Percentiles rank a stretch among this genome's conserved stretches.
These are phyloP conservation scores for Passalora sequoiae DNA, from an alignment of 2,329 filamentous ascomycete genomes.

Conservation along the genomic window DNA sequence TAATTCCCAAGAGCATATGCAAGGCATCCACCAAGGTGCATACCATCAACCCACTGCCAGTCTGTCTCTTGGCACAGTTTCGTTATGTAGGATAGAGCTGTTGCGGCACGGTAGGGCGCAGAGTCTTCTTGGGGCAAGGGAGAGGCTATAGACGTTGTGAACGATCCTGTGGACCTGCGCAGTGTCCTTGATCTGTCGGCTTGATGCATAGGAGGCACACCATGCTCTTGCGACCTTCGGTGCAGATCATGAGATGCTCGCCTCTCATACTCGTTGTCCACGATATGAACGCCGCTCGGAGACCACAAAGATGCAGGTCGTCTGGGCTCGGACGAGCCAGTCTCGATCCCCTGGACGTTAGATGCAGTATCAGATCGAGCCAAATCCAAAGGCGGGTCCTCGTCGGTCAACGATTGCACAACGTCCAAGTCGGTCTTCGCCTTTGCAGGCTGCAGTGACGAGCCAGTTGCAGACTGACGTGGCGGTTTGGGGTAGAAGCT, in stretches of 20 bases:
- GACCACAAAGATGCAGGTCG: constrained; percentile 16
- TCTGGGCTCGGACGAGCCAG: constrained; percentile 14
- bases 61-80: constrained; percentile 71
- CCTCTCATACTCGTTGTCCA: constrained; percentile 22
- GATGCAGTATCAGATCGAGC: constrained; percentile 7
- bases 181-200: constrained; percentile 21
- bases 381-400: constrained; percentile 10
- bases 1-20: constrained; percentile 86
- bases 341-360: constrained; percentile 7
- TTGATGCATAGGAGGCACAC: constrained; percentile 4
- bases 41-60: constrained; percentile 90
- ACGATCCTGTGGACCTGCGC: constrained; percentile 30
- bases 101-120: constrained; percentile 51
- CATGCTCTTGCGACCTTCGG: constrained; percentile 7
- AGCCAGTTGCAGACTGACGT: constrained; percentile 50
- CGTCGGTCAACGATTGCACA: constrained; percentile 7
- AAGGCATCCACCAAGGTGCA: constrained; percentile 84
- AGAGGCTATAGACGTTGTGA: constrained; percentile 34
- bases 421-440: constrained; percentile 7
- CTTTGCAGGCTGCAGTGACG: constrained; percentile 32
- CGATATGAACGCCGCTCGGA: constrained; percentile 19
- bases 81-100: constrained; percentile 66
- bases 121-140: constrained; percentile 34
- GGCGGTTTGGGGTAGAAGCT: constrained; percentile 60
- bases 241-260: constrained; percentile 23